Percentiles rank a stretch among this genome's conserved stretches.
Conservation (phyloP, 352 stramenopile species). For the Pythium sp. region DNA sequence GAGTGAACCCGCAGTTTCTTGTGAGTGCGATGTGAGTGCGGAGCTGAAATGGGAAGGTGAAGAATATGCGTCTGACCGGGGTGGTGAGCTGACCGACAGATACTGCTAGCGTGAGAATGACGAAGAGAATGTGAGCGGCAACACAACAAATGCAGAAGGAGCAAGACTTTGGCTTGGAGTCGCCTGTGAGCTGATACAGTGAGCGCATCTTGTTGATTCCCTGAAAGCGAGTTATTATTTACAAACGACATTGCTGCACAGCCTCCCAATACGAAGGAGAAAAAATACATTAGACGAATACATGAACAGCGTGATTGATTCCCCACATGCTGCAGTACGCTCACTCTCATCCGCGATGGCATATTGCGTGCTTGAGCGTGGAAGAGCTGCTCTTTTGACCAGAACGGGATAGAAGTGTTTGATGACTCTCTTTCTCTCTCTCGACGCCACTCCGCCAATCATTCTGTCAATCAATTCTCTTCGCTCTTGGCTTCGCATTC, state of each 20-base stretch:
- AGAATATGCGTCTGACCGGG: not conserved
- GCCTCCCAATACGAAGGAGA: not conserved
- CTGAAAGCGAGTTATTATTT: not conserved
- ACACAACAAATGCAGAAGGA: not conserved
- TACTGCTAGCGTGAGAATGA: not conserved
- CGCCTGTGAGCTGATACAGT: not conserved
- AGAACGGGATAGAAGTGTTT: not conserved
- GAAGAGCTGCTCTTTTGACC: not conserved
- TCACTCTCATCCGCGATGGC: too few species aligned
- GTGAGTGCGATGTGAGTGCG: not conserved
- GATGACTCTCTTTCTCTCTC: not conserved
- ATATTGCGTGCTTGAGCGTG: not conserved
- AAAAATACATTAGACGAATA: not conserved
- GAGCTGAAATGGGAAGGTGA: not conserved
- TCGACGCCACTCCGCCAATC: not conserved
- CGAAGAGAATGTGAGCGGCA: not conserved
- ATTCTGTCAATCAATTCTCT: slow-evolving; percentile 25
- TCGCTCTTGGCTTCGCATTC: slow-evolving; percentile 78
- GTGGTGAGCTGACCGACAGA: not conserved
- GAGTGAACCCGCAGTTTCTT: not conserved
- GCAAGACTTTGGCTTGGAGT: not conserved
- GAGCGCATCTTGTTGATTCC: not conserved
- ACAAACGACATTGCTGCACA: not conserved
- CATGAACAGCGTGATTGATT: not conserved
- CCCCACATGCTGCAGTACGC: not conserved